phyloP scores from a whole-genome alignment of 495 filamentous ascomycete species.

The Chaetomidium leptoderma region DNA sequence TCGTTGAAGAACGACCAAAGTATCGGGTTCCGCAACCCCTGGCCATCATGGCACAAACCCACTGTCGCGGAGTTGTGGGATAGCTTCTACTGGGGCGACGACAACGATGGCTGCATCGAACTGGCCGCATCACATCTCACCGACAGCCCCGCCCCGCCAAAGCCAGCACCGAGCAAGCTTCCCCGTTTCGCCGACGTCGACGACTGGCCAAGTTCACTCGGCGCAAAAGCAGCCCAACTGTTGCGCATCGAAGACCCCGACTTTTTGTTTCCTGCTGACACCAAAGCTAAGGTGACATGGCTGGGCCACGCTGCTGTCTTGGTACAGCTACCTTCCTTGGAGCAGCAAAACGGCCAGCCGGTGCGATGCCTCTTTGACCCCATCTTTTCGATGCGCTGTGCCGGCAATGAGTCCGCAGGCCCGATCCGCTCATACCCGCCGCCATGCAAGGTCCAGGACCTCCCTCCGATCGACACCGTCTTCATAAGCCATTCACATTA shows the following conservation, averaged over 20 bases:
- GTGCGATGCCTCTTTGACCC: constrained; percentile 48
- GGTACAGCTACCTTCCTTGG: constrained; percentile 34
- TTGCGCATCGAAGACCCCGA: constrained; percentile 25
- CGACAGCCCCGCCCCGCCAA: not conserved
- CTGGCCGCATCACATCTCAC: constrained; percentile 23
- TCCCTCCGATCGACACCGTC: constrained; percentile 50
- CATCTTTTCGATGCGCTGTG: constrained; percentile 49
- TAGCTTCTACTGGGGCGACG: constrained; percentile 27
- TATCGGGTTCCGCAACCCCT: constrained; percentile 50
- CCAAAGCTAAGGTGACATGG: constrained; percentile 43
- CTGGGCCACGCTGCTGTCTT: constrained; percentile 52
- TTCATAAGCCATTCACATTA: constrained; percentile 52
- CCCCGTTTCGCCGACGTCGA: constrained; percentile 19
- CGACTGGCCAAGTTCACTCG: constrained; percentile 19
- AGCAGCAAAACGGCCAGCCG: constrained; percentile 10
- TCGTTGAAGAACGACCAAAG: not conserved
- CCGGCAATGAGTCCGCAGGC: constrained; percentile 43
- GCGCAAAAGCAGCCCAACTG: constrained; percentile 23
- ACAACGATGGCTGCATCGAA: constrained; percentile 21
- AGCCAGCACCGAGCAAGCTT: not conserved
- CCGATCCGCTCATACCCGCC: constrained; percentile 49
- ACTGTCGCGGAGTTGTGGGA: constrained; percentile 27
- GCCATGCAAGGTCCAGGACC: constrained; percentile 44
- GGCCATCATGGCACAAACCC: constrained; percentile 45
- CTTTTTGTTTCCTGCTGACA: constrained; percentile 18